A percentile compares a stretch with the other conserved stretches of the same genome.
phyloP scores from a whole-genome alignment of 805 yeast genomes.

The Metschnikowia continentalis region DNA sequence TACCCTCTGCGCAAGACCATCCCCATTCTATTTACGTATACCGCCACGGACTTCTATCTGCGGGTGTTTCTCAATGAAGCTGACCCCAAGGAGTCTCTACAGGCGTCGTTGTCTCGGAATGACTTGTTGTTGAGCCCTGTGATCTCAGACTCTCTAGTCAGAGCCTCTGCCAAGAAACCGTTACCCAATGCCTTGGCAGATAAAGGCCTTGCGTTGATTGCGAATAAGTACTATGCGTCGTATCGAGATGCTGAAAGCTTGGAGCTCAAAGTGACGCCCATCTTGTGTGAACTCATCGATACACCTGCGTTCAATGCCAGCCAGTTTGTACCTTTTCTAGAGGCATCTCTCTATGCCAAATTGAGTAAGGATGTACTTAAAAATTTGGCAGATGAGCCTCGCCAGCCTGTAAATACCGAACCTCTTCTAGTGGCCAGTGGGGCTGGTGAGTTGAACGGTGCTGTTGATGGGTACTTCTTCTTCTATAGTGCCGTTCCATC shows the following conservation, averaged over 20 bases:
- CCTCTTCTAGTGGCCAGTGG: constrained; percentile 75
- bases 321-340: constrained; percentile 70
- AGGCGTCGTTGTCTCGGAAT: constrained; percentile 10
- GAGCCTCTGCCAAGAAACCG: neutral
- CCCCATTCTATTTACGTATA: constrained; percentile 54
- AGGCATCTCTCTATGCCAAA: constrained; percentile 61
- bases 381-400: constrained; percentile 60
- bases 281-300: constrained; percentile 65
- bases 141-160: constrained; percentile 19
- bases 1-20: constrained; percentile 68
- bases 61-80: constrained; percentile 24
- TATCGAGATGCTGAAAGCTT: constrained; percentile 8
- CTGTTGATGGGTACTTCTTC: constrained; percentile 68
- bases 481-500: constrained; percentile 69
- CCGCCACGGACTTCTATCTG: constrained; percentile 28
- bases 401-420: constrained; percentile 58
- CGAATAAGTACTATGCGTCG: constrained; percentile 21
- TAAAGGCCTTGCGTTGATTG: neutral
- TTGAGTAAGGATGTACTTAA: constrained; percentile 55
- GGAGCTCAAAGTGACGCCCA: constrained; percentile 33
- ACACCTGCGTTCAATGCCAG: constrained; percentile 68
- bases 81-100: constrained; percentile 13
- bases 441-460: constrained; percentile 71
- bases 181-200: neutral
- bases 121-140: constrained; percentile 28